Evolutionary conservation across 1,284 basidiomycete genomes (phyloP), one percentile per base, ranked within the genome.

Genomic region (Ganoderma multipileum): DNA sequence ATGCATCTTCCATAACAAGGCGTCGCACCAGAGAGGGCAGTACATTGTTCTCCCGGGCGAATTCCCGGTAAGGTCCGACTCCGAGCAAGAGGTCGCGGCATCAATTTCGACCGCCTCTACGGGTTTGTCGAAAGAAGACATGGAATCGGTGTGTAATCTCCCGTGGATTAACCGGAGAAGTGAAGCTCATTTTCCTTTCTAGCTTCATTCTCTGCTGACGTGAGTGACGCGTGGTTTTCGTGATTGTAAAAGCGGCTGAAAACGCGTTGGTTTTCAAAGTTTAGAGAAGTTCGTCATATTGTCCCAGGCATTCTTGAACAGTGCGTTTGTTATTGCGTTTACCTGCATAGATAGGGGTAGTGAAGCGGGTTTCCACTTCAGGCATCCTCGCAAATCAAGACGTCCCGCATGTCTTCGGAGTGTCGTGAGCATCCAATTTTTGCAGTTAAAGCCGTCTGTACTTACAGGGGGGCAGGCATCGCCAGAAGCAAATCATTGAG

Each of bases 201-300:
- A 57, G 55, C 55, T 89, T 9, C 87, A 89, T 72, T 82, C 86
- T 2, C 79, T 88, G 30, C 80, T 89, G 38, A 86, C 87, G 89
- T 90, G 80, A 50, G 86, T 64, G 30, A 36, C 8, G 63, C 30
- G 28, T 11, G 16, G 50, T 12, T 2, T 54, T 8, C 28, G 14
- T 38, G 38, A 23, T 23, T 12, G 47, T 23, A 59, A 28, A 39
- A 55, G 20, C 12, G 14, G 18, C 52, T 55, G 28, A 55, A 28
- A 14, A 28, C 28, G n/a, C 23, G 3, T 50, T 50, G 47, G 23
- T 50, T 23, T 33, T 11, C 7, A 3, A 65, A 91, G 90, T 11
- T 76, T 92, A 33, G 88, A 90, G 66, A 92, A 92, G 80, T 92
- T 89, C 69, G 81, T 89, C 0, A 82, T 82, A 0, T 86, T 91